Base-by-base conservation (phyloP, 176 grass and related monocot genomes). In the Elaeis guineensis region DNA sequence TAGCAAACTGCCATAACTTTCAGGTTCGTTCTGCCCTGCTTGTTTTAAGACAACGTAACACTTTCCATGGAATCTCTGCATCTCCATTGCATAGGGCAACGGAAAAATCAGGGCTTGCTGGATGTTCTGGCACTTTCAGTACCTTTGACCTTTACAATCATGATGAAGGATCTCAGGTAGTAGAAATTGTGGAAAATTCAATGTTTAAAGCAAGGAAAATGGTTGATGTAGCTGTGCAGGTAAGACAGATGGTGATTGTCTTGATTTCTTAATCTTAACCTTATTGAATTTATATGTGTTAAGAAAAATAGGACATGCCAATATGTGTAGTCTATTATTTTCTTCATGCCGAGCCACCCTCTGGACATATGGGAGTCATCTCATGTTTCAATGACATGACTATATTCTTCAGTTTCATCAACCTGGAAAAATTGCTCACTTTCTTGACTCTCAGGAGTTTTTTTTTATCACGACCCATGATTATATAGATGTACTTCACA, bases 161-260 rank as follows among this genome's bases (percentile, higher is more conserved):
- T 25, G 77, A 77, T 4, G 22, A 64, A 57, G 72, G 67, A 54
- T 83, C 76, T 58, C 48, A 54, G 54, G n/a, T 80, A 59, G 19
- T 67, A 61, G 48, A 77, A 58, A 73, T 83, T 83, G 22, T 77
- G 50, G 26, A 77, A 80, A 77, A 9, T 2, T 83, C 76, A 17
- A 18, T 75, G 48, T 64, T 32, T 21, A 50, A 83, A 71, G 85
- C 85, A 52, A 80, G 61, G 30, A 64, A 54, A 58, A 59, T 83
- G 73, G 69, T 89, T 69, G 73, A 61, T 6, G 14, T 71, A 66
- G 26, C 35, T 58, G 68, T 80, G 59, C 55, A 71, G 72, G 85
- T 89, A 83, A 51, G 53, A 14, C 52, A 26, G 63, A 76, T 35
- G 74, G 8, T 44, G 4, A 16, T 44, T 44, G 35, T 44, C 11